Conservation (phyloP, 2,329 filamentous ascomycete species). For the Phialocephala subalpina region DNA sequence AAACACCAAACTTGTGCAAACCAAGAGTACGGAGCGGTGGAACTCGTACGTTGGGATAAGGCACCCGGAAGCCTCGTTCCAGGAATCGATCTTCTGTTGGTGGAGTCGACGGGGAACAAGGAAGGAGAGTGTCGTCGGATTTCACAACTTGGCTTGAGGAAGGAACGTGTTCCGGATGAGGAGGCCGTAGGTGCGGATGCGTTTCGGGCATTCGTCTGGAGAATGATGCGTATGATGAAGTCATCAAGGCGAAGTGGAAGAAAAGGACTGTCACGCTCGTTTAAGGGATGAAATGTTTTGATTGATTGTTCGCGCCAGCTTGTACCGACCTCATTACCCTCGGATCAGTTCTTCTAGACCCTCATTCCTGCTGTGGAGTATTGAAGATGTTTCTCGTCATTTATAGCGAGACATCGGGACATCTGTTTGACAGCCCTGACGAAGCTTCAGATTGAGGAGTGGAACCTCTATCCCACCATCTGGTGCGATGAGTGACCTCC, state of each 20-base stretch:
- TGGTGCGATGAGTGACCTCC: not conserved
- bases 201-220: slow-evolving; percentile 16
- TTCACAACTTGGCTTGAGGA: slow-evolving; percentile 21
- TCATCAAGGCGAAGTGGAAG: slow-evolving; percentile 22
- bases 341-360: no score
- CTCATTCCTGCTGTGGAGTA: no score
- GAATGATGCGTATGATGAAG: slow-evolving; percentile 28
- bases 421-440: not conserved
- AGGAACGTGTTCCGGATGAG: slow-evolving; percentile 17
- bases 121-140: slow-evolving; percentile 25
- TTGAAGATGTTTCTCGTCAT: no score
- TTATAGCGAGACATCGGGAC: no score
- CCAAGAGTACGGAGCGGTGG: slow-evolving; percentile 25
- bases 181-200: slow-evolving; percentile 15
- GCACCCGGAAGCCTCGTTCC: slow-evolving; percentile 20
- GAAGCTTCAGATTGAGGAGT: not conserved
- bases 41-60: slow-evolving; percentile 23
- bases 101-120: slow-evolving; percentile 26
- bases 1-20: slow-evolving; percentile 18
- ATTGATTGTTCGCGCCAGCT: not conserved
- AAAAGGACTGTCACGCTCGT: slow-evolving; percentile 26
- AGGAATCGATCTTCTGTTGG: slow-evolving; percentile 25
- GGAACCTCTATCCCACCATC: not conserved
- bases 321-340: not conserved
- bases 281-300: slow-evolving; percentile 49